These are phyloP conservation scores for Phytophthora podocarpi DNA, from an alignment of 352 stramenopile species.

Conservation along the genomic window DNA sequence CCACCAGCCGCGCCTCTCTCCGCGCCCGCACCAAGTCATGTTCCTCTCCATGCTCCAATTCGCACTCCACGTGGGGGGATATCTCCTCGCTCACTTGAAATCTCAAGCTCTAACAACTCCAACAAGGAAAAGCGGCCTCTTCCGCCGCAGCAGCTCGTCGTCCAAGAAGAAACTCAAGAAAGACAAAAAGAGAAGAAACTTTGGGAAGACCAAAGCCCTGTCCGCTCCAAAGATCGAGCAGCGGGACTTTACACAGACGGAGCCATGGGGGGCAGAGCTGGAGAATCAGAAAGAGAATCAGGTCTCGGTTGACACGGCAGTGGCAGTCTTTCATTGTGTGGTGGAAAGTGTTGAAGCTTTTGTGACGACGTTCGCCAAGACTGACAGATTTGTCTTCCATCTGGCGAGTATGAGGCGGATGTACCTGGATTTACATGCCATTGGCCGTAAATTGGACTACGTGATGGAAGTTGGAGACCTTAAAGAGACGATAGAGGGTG, in stretches of 20 bases:
- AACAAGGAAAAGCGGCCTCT: not conserved
- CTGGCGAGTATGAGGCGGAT: slow-evolving; percentile 30
- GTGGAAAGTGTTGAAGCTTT: not conserved
- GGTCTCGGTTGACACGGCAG: not conserved
- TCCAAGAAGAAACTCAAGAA: slow-evolving; percentile 19
- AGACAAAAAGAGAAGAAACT: not conserved
- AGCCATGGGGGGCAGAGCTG: too few species aligned
- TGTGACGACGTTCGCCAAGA: slow-evolving; percentile 24
- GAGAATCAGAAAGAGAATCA: not conserved
- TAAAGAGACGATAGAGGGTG: too few species aligned
- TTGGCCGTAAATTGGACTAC: slow-evolving; percentile 10
- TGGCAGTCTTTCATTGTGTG: slow-evolving; percentile 3
- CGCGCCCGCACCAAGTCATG: slow-evolving; percentile 4
- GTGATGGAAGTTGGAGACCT: slow-evolving; percentile 3
- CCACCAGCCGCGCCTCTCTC: not conserved
- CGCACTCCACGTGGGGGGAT: not conserved
- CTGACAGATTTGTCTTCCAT: slow-evolving; percentile 25
- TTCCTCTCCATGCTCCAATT: not conserved
- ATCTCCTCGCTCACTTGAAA: too few species aligned
- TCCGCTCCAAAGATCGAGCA: too few species aligned
- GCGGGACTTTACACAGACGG: not conserved
- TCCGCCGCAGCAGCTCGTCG: slow-evolving; percentile 9
- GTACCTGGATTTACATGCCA: slow-evolving; percentile 9
- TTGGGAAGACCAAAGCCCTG: not conserved
- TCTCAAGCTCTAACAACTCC: not conserved